Base-by-base conservation (phyloP, 192 early-diverging fungal genomes). In the Allomyces arbusculus region DNA sequence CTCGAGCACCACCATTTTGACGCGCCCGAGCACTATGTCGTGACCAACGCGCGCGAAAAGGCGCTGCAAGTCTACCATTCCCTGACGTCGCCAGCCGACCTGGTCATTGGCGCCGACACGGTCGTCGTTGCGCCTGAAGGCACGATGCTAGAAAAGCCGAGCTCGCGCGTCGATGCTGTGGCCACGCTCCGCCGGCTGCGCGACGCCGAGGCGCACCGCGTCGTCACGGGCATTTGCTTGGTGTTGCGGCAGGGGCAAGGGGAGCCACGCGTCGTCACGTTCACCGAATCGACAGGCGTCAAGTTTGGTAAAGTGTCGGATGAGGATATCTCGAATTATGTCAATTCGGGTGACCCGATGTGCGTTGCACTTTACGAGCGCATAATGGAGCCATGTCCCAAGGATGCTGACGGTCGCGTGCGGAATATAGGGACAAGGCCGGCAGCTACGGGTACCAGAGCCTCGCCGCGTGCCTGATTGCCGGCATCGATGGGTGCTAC, bases 391-490 rank as follows among this genome's bases (percentile, higher is more conserved):
- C 33, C 33, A 40, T 8, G 33, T 0, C 33, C 4, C 33, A 40
- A 40, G 4, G 33, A 8, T 7, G 8, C 33, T 40, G 33, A 40
- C 33, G 33, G 4, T 7, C 33, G 33, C 7, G 3, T 7, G 8
- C 8, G 7, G 3, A 7, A 26, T 8, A 65, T 43, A 62, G 23
- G 70, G 87, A 88, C 65, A 89, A 91, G 73, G 87, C 92, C 24
- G 92, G 91, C 10, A 80, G 78, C 16, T 94, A 94, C 69, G 91
- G 88, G 9, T 90, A 90, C 68, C 91, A 94, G 75, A 83, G 82
- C 12, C 72, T 81, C 55, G 90, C 85, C 11, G 68, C 84, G 33
- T 74, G 85, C 64, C 82, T 94, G 62, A 77, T 91, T 33, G 76
- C 80, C 66, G 71, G 78, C 25, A 89, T 94, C 50, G 66, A 84